phyloP scores from a whole-genome alignment of 495 filamentous ascomycete species.

The Daldinia loculata region DNA sequence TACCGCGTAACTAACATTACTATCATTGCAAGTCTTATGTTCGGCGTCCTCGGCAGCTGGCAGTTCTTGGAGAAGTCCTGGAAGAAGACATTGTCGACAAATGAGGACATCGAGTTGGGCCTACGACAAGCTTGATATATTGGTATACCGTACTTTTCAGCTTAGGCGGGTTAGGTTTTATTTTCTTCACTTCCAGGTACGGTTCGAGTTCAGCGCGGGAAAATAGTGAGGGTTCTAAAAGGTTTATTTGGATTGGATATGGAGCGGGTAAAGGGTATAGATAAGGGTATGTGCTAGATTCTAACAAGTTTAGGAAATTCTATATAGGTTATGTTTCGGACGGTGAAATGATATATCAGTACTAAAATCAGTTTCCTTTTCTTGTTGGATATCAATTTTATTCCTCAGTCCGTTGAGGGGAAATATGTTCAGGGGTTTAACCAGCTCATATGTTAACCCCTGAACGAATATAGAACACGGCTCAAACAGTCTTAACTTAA shows the following conservation, averaged over 20 bases:
- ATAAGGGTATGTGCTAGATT: neutral
- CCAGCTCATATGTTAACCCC: neutral
- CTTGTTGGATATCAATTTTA: neutral
- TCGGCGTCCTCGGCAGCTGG: constrained; percentile 28
- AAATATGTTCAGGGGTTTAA: no score
- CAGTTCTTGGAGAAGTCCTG: constrained; percentile 31
- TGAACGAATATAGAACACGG: neutral
- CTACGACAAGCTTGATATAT: neutral
- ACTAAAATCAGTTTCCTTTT: neutral
- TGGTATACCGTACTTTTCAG: neutral
- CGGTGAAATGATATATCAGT: neutral
- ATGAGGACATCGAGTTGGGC: constrained; percentile 7
- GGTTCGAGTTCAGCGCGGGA: neutral
- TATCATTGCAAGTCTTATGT: constrained; percentile 22
- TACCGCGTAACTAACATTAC: constrained; percentile 21
- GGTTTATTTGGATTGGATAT: neutral
- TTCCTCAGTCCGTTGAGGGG: neutral
- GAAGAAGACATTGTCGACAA: neutral
- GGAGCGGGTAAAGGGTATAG: neutral
- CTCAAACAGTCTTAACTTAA: no score
- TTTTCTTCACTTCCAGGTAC: neutral
- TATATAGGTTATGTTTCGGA: neutral
- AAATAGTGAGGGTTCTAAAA: neutral
- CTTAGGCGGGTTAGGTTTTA: neutral
- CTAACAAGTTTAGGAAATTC: neutral